A percentile compares a stretch with the other conserved stretches of the same genome.
phyloP scores from a whole-genome alignment of 2,329 filamentous ascomycete species.

The Ceratocystis eucalypticola region DNA sequence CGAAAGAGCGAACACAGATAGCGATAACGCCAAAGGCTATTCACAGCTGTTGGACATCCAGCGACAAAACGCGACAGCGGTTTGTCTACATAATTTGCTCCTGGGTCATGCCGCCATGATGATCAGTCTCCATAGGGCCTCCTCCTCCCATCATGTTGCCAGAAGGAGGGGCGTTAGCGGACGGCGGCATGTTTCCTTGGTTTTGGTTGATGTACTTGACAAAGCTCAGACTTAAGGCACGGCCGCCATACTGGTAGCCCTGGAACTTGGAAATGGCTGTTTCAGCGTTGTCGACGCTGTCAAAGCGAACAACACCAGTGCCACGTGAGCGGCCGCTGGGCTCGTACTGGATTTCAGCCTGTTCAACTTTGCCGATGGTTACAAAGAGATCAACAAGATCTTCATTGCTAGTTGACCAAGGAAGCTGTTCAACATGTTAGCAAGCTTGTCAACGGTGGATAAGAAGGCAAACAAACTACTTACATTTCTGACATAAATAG shows the following conservation, averaged over 20 bases:
- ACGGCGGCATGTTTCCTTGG: conserved; percentile 1
- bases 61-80: background rate
- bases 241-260: conserved; percentile 91
- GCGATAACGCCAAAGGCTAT: background rate
- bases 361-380: conserved; percentile 94
- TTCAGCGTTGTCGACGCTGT: conserved; percentile 67
- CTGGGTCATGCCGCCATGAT: conserved; percentile 61
- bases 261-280: conserved; percentile 96
- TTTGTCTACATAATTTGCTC: conserved; percentile 80
- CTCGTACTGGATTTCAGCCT: conserved; percentile 98
- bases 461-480: conserved; percentile 31
- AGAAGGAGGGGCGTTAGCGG: conserved; percentile 1
- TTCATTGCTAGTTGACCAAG: conserved; percentile 98
- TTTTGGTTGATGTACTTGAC: conserved; percentile 73
- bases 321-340: conserved; percentile 89
- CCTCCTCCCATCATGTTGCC: conserved; percentile 38
- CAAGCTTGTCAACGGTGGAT: background rate
- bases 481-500: conserved; percentile 94
- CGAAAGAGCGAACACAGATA: conserved; percentile 10
- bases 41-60: background rate
- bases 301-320: conserved; percentile 92
- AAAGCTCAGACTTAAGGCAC: conserved; percentile 81
- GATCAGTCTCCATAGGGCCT: conserved; percentile 65
- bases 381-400: conserved; percentile 93
- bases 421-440: conserved; percentile 47